Base-by-base conservation (phyloP, 2,329 filamentous ascomycete genomes). In the Ascochyta viciae-villosae region DNA sequence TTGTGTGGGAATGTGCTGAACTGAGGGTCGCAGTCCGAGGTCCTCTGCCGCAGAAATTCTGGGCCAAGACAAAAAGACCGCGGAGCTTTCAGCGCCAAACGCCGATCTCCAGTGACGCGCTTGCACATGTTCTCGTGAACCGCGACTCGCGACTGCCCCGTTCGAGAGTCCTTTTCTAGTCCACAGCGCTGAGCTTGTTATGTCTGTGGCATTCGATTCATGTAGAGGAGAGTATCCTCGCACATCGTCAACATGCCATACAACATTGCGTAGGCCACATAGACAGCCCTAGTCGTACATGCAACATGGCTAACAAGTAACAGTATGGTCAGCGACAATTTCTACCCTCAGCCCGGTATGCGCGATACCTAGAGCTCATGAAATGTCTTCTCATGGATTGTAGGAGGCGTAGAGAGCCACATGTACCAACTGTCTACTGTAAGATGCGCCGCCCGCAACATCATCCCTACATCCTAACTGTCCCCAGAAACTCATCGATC, bases 321-420 rank as follows among this genome's bases (percentile, higher is more conserved):
- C 64, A 87, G 85, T 57, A 99, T 99, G 95, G 91, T 97, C 76
- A 93, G 94, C 85, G 95, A 99, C 82, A 97, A 96, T 84, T 99
- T 99, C 87, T 99, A 96, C 74, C 95, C 95, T 13, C 94, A 98
- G 72, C 94, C 95, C 48, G 93, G 82, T 82, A 74, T 49, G 76
- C 43, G 27, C 16, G 4, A 34, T 24, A 23, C 13, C 13, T 24
- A 42, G 37, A 50, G 38, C n/a, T 33, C 23, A 26, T 33, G 23
- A 33, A 41, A 35, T 48, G 12, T n/a, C 54, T 44, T 63, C 69
- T 74, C 47, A 70, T 66, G 22, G 39, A 42, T 23, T 35, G 3
- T 34, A 84, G 85, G 95, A 73, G 95, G 95, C 68, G 87, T 99
- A 63, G 95, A 99, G 80, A 96, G 92, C 77, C 95, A 99, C 78